Base-by-base conservation (phyloP, 2,329 filamentous ascomycete genomes). In the Claviceps digitariae region DNA sequence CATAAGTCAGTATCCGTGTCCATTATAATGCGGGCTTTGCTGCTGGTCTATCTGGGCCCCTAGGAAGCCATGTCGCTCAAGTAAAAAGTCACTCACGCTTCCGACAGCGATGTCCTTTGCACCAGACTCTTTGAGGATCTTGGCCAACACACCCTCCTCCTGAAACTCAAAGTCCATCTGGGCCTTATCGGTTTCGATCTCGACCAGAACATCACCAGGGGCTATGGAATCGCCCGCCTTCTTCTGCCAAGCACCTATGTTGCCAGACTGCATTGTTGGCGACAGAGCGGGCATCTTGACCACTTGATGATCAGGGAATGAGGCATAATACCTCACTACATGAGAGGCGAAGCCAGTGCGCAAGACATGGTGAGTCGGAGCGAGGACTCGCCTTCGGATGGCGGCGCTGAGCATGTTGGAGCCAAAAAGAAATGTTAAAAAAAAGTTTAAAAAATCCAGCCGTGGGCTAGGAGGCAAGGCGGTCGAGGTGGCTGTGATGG, bases 151-250 rank as follows among this genome's bases (percentile, higher is more conserved):
- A 76, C 91, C 93, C 69, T 97, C 93, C 66, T 98, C 93, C 74
- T 98, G 93, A 74, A 95, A 97, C 74, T 98, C 93, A 70, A 98
- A 97, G 77, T 98, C 93, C 93, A 98, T 98, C 77, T 97, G 93
- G 59, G 93, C 93, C 81, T 98, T 98, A 74, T 98, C 93, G 64
- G 93, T 98, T 81, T 98, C 93, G 65, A 97, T 95, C 78, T 95
- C 90, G 62, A 95, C 90, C 62, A 98, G 76, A 48, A 98, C 93
- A 69, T 98, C 93, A 69, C 93, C 93, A 51, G 94, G 90, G 55
- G 81, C 76, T 69, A 98, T 84, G 58, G 76, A 67, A 71, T 98
- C 93, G 67, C 93, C 93, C 61, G 83, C 78, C 77, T 96, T 94
- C 82, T 97, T 98, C 77, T 97, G 89, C 93, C 93, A 98, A 59